Conservation (phyloP, 2,329 filamentous ascomycete species). For the Microdochium nivale region DNA sequence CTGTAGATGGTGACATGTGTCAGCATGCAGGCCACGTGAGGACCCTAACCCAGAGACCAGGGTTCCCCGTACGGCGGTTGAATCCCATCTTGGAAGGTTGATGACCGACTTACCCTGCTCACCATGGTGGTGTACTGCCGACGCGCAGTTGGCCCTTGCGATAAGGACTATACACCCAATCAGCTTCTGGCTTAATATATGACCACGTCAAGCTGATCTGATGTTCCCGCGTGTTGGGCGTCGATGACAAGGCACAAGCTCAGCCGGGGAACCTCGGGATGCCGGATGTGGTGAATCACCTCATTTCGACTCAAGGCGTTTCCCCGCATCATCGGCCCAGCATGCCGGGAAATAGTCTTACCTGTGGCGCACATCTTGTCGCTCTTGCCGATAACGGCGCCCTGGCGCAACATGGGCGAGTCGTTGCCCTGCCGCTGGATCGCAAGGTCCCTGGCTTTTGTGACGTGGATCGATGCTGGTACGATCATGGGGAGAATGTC, state of each 20-base stretch:
- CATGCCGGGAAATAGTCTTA: slow-evolving; percentile 23
- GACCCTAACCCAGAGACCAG: background rate
- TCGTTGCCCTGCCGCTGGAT: slow-evolving; percentile 22
- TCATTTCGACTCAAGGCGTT: background rate
- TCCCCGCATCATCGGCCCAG: background rate
- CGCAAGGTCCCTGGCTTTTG: slow-evolving; percentile 35
- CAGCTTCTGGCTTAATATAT: slow-evolving; percentile 1
- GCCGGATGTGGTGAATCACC: background rate
- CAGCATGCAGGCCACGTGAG: background rate
- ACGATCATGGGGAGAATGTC: slow-evolving; percentile 53
- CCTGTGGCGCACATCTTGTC: slow-evolving; percentile 60
- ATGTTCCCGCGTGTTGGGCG: background rate
- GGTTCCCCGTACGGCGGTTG: background rate
- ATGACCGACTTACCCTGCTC: slow-evolving; percentile 44
- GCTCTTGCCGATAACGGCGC: slow-evolving; percentile 55
- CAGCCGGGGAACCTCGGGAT: slow-evolving; percentile 1
- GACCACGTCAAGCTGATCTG: background rate
- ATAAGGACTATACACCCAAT: slow-evolving; percentile 41
- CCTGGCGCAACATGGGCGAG: slow-evolving; percentile 26
- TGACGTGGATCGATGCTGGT: slow-evolving; percentile 48
- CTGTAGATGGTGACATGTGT: slow-evolving; percentile 23
- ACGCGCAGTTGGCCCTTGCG: slow-evolving; percentile 51
- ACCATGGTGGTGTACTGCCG: slow-evolving; percentile 61
- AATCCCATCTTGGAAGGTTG: background rate
- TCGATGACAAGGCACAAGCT: slow-evolving; percentile 3